Conservation (phyloP, 1,139 yeast genomes). For the Candida sanyaensis region DNA sequence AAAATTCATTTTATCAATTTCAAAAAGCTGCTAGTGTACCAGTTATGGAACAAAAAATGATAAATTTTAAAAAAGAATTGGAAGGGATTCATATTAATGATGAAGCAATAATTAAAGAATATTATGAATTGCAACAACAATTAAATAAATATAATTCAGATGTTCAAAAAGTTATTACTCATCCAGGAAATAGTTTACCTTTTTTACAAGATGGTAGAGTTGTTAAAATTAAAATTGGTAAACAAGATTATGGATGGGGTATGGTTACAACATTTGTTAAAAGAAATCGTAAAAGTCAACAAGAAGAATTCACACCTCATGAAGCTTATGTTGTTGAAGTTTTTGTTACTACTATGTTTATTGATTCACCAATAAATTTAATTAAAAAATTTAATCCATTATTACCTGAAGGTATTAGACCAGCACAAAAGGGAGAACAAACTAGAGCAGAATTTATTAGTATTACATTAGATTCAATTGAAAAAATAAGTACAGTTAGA, state of each 20-base stretch:
- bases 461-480: slow-evolving; percentile 75
- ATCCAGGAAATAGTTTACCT: slow-evolving; percentile 83
- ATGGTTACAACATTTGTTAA: slow-evolving; percentile 78
- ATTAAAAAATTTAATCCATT: slow-evolving; percentile 73
- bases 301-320: slow-evolving; percentile 65
- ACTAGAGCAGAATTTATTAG: slow-evolving; percentile 81
- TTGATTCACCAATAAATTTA: slow-evolving; percentile 71
- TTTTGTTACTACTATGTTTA: slow-evolving; percentile 75
- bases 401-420: slow-evolving; percentile 86
- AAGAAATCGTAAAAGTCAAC: slow-evolving; percentile 46
- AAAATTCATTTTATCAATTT: slow-evolving; percentile 90
- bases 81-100: slow-evolving; percentile 64
- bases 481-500: slow-evolving; percentile 75
- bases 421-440: slow-evolving; percentile 71
- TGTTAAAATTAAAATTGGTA: slow-evolving; percentile 61
- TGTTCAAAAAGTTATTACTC: slow-evolving; percentile 80
- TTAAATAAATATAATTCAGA: slow-evolving; percentile 73
- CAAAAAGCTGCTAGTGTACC: slow-evolving; percentile 94
- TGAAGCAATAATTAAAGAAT: slow-evolving; percentile 72
- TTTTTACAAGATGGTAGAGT: slow-evolving; percentile 90
- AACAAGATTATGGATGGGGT: slow-evolving; percentile 90
- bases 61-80: slow-evolving; percentile 50
- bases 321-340: slow-evolving; percentile 88
- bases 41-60: slow-evolving; percentile 65
- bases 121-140: slow-evolving; percentile 78